Base-by-base conservation (phyloP, 805 yeast species). In the Tetrapisispora pingtungensis region DNA sequence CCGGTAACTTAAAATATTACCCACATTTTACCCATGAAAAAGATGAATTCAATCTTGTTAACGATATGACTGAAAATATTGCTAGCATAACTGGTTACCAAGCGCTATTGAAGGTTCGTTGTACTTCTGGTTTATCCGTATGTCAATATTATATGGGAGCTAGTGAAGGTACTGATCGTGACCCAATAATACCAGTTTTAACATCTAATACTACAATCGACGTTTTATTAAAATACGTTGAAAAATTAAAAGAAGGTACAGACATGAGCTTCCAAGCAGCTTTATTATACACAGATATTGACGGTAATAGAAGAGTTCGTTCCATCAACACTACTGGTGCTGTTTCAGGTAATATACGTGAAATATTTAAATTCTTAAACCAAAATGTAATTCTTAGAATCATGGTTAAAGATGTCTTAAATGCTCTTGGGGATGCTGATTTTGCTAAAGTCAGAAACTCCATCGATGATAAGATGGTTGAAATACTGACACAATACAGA, bases 201-300 rank as follows among this genome's bases (percentile, higher is more conserved):
- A 71, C 70, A 36, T 69, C 73, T 15, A 78, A 84, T 50, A 80
- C 82, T 40, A 72, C 82, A 4, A 63, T 85, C 42, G 80, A 84
- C 6, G 79, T 84, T 3, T 71, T 84, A 42, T 77, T 89, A 54
- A 72, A 71, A 38, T 81, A 84, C 56, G 96, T 88, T 57, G 86
- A 88, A 2, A 77, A 76, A 48, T 41, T 53, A 13, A 75, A 78
- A 46, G 70, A 83, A 1, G 77, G 77, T 47, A 71, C 74, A 34
- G 96, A 88, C 61, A 84, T 86, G 27, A 93, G 87, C 59, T 86
- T 89, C 69, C 97, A 90, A 63, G 84, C 84, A 1, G 96, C 97
- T 0, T 53, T 90, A 28, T 67, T 90, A 44, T 89, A 88, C 60
- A 87, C 96, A 0, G 81, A 86, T 33, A 57, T 70, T 1, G 71